Base-by-base conservation (phyloP, 805 yeast species). In the Tetrapisispora fleetii region DNA sequence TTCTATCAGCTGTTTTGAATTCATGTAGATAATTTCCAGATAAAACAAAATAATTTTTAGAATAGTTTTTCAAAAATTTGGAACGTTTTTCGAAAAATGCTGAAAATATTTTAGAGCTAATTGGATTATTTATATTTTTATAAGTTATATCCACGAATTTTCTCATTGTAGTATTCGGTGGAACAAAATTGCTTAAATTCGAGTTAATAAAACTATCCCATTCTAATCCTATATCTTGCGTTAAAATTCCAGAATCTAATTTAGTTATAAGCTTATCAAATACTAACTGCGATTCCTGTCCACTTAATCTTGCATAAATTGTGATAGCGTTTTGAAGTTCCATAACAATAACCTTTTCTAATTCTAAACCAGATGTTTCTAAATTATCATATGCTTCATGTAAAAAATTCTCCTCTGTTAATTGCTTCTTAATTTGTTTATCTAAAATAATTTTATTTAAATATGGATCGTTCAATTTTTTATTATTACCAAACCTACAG, bases 21-120 rank as follows among this genome's bases (percentile, higher is more conserved):
- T 91, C 99, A 64, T 93, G 98, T 48, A 91, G 70, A 59, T 79
- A 89, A 49, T 81, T 81, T 49, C 96, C 85, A 2, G 99, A 89
- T 55, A 91, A 72, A 18, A 91, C 96, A 62, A 88, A 93, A 80
- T 85, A 93, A 3, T 93, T 95, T 53, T 81, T 77, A 4, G 95
- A 79, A 67, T 89, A 93, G n/a, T 91, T 83, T 70, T 90, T 90
- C 54, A 93, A 73, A 64, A 80, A 90, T 72, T 91, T 91, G 7
- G 97, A 86, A 58, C 95, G 77, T 65, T 96, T 78, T 65, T 93
- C 98, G 53, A 91, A 72, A 54, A 74, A 78, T 2, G 97, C 96
- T 13, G 88, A 78, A 47, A 87, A 78, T 37, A 90, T 75, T 54
- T 79, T 81, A 46, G 65, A 69, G 14, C 90, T 78, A 53, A 87